Evolutionary conservation across 2,329 filamentous ascomycete genomes (phyloP).

Genomic region (Exserohilum rostratum): DNA sequence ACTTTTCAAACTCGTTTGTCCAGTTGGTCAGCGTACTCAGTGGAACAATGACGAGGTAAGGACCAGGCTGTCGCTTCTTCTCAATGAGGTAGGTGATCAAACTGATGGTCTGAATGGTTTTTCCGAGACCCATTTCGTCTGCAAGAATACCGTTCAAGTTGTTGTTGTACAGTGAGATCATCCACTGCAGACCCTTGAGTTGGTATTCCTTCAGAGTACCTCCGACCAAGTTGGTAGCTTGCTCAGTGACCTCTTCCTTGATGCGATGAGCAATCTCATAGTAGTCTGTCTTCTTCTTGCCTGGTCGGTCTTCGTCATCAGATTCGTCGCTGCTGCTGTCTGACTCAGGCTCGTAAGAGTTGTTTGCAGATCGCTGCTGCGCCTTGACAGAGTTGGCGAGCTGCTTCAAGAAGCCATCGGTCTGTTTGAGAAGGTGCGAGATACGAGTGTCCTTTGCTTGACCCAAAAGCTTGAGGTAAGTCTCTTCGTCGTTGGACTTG

Average conservation of each 20-base stretch:
- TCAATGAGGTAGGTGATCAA: constrained; percentile 97
- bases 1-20: constrained; percentile 98
- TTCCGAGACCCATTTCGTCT: constrained; percentile 99
- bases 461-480: constrained; percentile 95
- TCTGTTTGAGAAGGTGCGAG: constrained; percentile 93
- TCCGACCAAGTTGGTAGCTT: constrained; percentile 86
- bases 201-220: constrained; percentile 97
- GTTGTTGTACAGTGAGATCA: constrained; percentile 99
- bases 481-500: constrained; percentile 99
- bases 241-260: constrained; percentile 85
- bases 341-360: constrained; percentile 74
- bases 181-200: constrained; percentile 98
- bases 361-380: constrained; percentile 83
- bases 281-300: constrained; percentile 88
- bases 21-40: constrained; percentile 97
- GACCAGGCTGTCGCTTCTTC: constrained; percentile 87
- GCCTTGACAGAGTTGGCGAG: constrained; percentile 92
- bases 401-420: constrained; percentile 95
- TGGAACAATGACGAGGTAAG: constrained; percentile 95
- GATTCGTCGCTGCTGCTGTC: constrained; percentile 64
- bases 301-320: constrained; percentile 68
- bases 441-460: constrained; percentile 99
- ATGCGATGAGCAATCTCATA: constrained; percentile 96
- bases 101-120: constrained; percentile 99
- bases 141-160: constrained; percentile 98